A percentile compares a stretch with the other conserved stretches of the same genome.
Evolutionary conservation across 1,284 basidiomycete genomes (phyloP).

Genomic region (Schizophyllum amplum): DNA sequence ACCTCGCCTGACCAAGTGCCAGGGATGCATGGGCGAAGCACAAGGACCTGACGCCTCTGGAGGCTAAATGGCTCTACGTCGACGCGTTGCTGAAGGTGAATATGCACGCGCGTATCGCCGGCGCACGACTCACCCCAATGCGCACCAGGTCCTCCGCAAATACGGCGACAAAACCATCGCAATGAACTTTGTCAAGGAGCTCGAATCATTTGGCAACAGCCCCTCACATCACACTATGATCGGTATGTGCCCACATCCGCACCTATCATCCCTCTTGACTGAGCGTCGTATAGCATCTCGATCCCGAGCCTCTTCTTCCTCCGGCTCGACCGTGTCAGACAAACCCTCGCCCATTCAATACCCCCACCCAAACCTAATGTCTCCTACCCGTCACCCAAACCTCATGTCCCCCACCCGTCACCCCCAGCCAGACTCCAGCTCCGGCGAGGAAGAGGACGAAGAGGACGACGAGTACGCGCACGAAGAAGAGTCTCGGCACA

Average conservation of each 20-base stretch:
- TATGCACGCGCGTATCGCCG: not conserved
- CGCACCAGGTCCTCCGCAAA: slow-evolving; percentile 63
- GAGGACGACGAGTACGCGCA: slow-evolving; percentile 33
- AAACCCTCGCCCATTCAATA: slow-evolving; percentile 12
- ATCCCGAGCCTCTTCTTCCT: slow-evolving; percentile 50
- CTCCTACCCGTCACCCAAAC: not conserved
- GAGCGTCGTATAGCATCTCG: slow-evolving; percentile 29
- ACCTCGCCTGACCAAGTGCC: slow-evolving; percentile 20
- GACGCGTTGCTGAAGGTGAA: slow-evolving; percentile 76
- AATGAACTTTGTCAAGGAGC: slow-evolving; percentile 68
- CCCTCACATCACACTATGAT: slow-evolving; percentile 63
- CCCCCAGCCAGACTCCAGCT: slow-evolving; percentile 14
- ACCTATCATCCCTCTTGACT: slow-evolving; percentile 6
- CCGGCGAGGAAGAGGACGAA: slow-evolving; percentile 27
- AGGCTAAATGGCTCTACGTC: slow-evolving; percentile 89
- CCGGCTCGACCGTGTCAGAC: slow-evolving; percentile 48
- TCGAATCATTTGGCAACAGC: slow-evolving; percentile 74
- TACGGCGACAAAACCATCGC: slow-evolving; percentile 80
- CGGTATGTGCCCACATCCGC: slow-evolving; percentile 35
- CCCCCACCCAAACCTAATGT: not conserved
- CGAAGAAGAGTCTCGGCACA: slow-evolving; percentile 40
- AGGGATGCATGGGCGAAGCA: slow-evolving; percentile 97
- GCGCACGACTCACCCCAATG: not conserved
- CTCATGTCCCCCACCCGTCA: not conserved
- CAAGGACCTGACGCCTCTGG: slow-evolving; percentile 67